A percentile compares a stretch with the other conserved stretches of the same genome.
phyloP scores from a whole-genome alignment of 2,329 filamentous ascomycete genomes.

The Cytospora piceicola region DNA sequence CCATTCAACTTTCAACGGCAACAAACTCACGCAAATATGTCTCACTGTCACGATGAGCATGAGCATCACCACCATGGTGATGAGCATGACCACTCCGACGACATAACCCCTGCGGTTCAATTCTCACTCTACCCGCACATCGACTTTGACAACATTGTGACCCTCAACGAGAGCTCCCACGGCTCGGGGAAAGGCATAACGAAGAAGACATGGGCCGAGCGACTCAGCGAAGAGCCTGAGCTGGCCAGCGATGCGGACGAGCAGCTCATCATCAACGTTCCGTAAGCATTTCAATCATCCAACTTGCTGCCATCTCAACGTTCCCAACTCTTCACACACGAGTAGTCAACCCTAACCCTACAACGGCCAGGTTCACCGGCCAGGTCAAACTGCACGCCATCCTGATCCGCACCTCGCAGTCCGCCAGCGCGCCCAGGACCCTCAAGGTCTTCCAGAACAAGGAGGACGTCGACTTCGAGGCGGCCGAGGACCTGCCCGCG shows the following conservation, averaged over 20 bases:
- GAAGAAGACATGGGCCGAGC: conserved; percentile 89
- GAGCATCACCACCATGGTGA: conserved; percentile 58
- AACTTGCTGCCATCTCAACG: background rate
- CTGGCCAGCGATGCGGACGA: conserved; percentile 87
- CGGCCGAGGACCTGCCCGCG: conserved; percentile 69
- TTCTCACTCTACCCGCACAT: conserved; percentile 91
- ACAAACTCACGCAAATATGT: conserved; percentile 33
- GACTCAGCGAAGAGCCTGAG: conserved; percentile 72
- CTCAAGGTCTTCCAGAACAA: conserved; percentile 88
- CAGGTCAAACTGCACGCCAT: conserved; percentile 93
- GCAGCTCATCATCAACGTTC: conserved; percentile 89
- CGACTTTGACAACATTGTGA: conserved; percentile 81
- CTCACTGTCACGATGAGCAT: conserved; percentile 42
- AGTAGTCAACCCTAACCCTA: conserved; percentile 5
- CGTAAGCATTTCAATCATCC: conserved; percentile 58
- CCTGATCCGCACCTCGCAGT: conserved; percentile 77
- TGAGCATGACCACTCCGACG: conserved; percentile 86
- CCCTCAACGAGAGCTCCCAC: conserved; percentile 77
- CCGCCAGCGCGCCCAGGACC: conserved; percentile 74
- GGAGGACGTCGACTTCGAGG: conserved; percentile 81
- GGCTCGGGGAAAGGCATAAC: conserved; percentile 75
- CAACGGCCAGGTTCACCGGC: conserved; percentile 75
- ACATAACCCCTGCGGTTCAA: conserved; percentile 89
- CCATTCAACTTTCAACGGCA: background rate
- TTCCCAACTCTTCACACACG: conserved; percentile 1